Conservation (phyloP, 164 flowering plant genomes). For the Hamamelis virginiana region DNA sequence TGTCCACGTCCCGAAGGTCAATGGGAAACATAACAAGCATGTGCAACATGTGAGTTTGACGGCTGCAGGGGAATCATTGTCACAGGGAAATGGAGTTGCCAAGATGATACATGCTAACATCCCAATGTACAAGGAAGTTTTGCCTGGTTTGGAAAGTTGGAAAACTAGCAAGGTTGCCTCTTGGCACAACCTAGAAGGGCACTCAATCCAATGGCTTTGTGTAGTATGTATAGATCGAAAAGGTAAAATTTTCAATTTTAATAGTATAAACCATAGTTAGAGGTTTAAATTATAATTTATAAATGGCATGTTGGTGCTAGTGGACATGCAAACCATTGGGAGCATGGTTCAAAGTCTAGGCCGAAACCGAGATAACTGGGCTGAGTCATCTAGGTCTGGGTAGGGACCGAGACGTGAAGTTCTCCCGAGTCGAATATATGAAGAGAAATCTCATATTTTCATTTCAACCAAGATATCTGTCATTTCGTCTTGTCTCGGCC, state of each 20-base stretch:
- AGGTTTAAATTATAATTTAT: neutral
- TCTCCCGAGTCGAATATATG: too few relatives aligned
- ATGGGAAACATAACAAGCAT: constrained; percentile 80
- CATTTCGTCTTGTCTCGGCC: too few relatives aligned
- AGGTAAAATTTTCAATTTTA: constrained; percentile 36
- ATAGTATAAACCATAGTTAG: neutral
- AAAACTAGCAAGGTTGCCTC: constrained; percentile 63
- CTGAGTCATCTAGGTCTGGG: too few relatives aligned
- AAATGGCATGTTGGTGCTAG: neutral
- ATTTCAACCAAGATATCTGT: too few relatives aligned
- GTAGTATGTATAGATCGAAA: constrained; percentile 73
- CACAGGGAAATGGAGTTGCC: constrained; percentile 61
- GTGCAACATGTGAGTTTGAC: constrained; percentile 53
- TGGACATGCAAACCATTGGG: neutral
- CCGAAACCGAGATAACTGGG: too few relatives aligned
- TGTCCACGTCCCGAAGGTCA: constrained; percentile 56
- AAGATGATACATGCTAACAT: constrained; percentile 49
- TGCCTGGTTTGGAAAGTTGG: constrained; percentile 89
- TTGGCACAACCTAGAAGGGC: constrained; percentile 89
- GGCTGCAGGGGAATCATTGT: constrained; percentile 42
- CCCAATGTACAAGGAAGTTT: constrained; percentile 71
- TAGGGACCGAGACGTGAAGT: too few relatives aligned
- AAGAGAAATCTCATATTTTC: too few relatives aligned
- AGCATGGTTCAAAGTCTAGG: too few relatives aligned
- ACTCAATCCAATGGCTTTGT: constrained; percentile 82